Evolutionary conservation across 257 asterid genomes (phyloP).

Genomic region (Capsicum pubescens): DNA sequence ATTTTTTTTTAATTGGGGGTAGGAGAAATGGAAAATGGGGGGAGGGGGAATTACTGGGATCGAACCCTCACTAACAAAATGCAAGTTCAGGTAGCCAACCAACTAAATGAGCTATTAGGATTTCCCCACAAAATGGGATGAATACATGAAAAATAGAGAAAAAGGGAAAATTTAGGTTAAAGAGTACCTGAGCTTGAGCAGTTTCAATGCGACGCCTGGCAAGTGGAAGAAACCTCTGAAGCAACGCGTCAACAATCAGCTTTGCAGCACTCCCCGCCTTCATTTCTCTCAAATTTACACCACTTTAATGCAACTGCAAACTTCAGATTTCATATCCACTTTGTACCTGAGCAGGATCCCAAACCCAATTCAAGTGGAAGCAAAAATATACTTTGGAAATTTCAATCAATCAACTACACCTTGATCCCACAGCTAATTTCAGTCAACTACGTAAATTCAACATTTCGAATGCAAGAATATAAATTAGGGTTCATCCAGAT

Average conservation of each 20-base stretch:
- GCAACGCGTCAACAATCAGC: conserved; percentile 93
- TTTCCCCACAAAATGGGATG: background rate
- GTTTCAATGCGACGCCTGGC: conserved; percentile 98
- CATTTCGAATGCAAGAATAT: background rate
- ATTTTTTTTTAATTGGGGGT: too few relatives aligned
- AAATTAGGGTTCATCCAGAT: conserved; percentile 19
- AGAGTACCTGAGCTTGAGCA: conserved; percentile 93
- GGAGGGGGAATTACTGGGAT: too few relatives aligned
- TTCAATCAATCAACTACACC: background rate
- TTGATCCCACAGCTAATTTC: background rate
- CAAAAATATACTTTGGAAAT: background rate
- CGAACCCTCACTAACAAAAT: too few relatives aligned
- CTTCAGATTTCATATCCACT: conserved; percentile 44
- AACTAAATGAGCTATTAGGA: too few relatives aligned
- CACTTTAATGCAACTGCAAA: conserved; percentile 37
- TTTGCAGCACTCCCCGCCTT: conserved; percentile 99
- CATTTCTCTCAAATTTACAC: conserved; percentile 49
- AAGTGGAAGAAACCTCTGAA: conserved; percentile 98
- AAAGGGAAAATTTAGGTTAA: background rate
- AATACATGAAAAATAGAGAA: background rate
- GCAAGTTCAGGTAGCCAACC: too few relatives aligned
- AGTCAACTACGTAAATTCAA: background rate
- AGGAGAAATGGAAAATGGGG: too few relatives aligned
- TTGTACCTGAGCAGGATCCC: conserved; percentile 44
- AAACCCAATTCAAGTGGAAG: conserved; percentile 47